Percentiles rank a stretch among this genome's conserved stretches.
Evolutionary conservation across 2,329 filamentous ascomycete genomes (phyloP).

Genomic region (Trichoderma oligosporum): DNA sequence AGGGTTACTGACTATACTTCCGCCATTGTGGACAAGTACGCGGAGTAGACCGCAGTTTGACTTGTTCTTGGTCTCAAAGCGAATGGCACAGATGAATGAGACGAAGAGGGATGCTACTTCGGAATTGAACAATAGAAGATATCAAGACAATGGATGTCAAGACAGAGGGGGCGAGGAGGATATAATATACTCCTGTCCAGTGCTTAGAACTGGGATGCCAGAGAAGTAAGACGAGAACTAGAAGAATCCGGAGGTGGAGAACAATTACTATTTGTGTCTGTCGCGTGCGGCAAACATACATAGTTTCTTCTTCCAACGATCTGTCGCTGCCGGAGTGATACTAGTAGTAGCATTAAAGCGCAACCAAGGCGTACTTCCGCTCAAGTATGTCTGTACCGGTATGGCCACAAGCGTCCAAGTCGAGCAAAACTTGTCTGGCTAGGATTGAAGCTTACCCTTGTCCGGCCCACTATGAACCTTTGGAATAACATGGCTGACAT

Average conservation of each 20-base stretch:
- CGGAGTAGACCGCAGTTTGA: constrained; percentile 1
- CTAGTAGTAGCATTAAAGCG: neutral
- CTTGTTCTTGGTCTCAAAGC: constrained; percentile 6
- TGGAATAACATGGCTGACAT: constrained; percentile 8
- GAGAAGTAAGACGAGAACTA: constrained; percentile 14
- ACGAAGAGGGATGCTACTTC: constrained; percentile 4
- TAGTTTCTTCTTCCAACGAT: neutral
- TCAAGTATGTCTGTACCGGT: too few species aligned
- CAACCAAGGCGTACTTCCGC: neutral
- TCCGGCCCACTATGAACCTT: constrained; percentile 5
- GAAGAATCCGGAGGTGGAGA: constrained; percentile 17
- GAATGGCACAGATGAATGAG: neutral
- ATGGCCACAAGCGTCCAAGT: neutral
- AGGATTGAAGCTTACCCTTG: neutral
- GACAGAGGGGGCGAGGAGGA: constrained; percentile 17
- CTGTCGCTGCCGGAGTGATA: neutral
- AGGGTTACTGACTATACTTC: constrained; percentile 16
- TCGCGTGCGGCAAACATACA: constrained; percentile 14
- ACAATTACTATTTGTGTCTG: constrained; percentile 20
- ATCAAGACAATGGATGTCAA: constrained; percentile 13
- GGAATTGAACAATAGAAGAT: constrained; percentile 2
- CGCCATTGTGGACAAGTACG: constrained; percentile 6
- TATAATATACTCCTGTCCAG: constrained; percentile 10
- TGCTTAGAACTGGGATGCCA: constrained; percentile 11
- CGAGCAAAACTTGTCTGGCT: neutral